Evolutionary conservation across 2,329 filamentous ascomycete species (phyloP), one percentile per base, ranked within the genome.

Genomic region (Davidsoniella neocaledoniae): DNA sequence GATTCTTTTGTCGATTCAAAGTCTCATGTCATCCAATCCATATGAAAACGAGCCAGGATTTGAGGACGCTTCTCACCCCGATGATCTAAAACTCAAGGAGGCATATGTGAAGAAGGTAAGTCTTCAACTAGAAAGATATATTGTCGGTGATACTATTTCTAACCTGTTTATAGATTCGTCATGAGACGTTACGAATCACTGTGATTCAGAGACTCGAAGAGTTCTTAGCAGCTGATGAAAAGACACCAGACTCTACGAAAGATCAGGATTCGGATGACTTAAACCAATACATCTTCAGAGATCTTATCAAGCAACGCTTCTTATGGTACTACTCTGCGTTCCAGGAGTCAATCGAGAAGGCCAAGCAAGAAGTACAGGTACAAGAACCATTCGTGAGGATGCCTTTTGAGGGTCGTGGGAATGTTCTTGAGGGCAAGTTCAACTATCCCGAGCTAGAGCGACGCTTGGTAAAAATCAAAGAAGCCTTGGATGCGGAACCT

Each of bases 41-140:
- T 96, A 94, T 64, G 86, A 91, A 61, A 95, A 96, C 58, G 91
- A 98, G 62, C 91, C 91, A 1, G 91, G 91, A 5, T 95, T 86
- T 57, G 90, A 96, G 62, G 74, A 83, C 53, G 76, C 80, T 10
- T 81, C 81, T 43, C 72, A 75, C 7, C 66, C 72, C 1, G 66
- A 71, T 3, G 86, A 94, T 62, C 81, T 84, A 64, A 77, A 79
- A 63, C 73, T 79, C 52, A 84, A 88, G 63, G 73, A 75, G 54
- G 71, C 77, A 8, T 95, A 95, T 59, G 73, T 83, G 10, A 76
- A 80, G 46, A 95, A 94, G 75, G 84, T 85, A 62, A 52, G 14
- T 10, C 7, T 25, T 17, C 23, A 17, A 10, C 4, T 10, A 8
- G 37, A 2, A 33, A 29, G 26, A 2, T 29, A 12, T 33, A 33